Evolutionary conservation across 2,329 filamentous ascomycete genomes (phyloP).

Genomic region (Cladosporium austrohemisphaericum): DNA sequence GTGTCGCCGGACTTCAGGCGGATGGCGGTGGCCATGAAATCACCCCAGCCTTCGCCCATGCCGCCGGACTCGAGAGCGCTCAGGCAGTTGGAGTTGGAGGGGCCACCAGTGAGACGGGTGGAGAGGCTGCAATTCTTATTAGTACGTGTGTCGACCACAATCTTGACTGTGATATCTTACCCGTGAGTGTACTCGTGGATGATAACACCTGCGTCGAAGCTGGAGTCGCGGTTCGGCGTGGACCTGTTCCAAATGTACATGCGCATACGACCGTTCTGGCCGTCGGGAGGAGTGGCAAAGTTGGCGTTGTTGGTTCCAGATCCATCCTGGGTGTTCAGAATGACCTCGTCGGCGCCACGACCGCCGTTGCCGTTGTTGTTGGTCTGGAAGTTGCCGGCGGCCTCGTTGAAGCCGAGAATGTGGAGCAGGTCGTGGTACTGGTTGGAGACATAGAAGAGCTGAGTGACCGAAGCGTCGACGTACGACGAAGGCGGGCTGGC

Average conservation of each 20-base stretch:
- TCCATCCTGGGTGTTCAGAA: slow-evolving; percentile 57
- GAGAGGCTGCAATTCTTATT: slow-evolving; percentile 42
- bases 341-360: slow-evolving; percentile 49
- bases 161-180: slow-evolving; percentile 2
- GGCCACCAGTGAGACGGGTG: slow-evolving; percentile 57
- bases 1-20: slow-evolving; percentile 47
- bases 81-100: slow-evolving; percentile 51
- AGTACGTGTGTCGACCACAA: slow-evolving; percentile 24
- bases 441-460: slow-evolving; percentile 61
- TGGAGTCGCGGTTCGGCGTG: slow-evolving; percentile 49
- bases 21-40: slow-evolving; percentile 54
- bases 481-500: slow-evolving; percentile 35
- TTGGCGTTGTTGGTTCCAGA: slow-evolving; percentile 55
- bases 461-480: slow-evolving; percentile 53
- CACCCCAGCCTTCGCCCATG: slow-evolving; percentile 59
- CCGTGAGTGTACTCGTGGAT: slow-evolving; percentile 57
- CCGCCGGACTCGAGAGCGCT: slow-evolving; percentile 48
- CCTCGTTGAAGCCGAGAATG: slow-evolving; percentile 55
- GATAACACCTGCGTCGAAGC: slow-evolving; percentile 59
- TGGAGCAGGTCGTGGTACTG: slow-evolving; percentile 59
- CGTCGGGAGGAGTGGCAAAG: slow-evolving; percentile 54
- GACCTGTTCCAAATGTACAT: slow-evolving; percentile 56
- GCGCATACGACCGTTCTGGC: slow-evolving; percentile 51
- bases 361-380: slow-evolving; percentile 56
- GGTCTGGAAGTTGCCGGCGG: slow-evolving; percentile 57